phyloP scores from a whole-genome alignment of 192 early-diverging fungal species.

The Podila horticola region DNA sequence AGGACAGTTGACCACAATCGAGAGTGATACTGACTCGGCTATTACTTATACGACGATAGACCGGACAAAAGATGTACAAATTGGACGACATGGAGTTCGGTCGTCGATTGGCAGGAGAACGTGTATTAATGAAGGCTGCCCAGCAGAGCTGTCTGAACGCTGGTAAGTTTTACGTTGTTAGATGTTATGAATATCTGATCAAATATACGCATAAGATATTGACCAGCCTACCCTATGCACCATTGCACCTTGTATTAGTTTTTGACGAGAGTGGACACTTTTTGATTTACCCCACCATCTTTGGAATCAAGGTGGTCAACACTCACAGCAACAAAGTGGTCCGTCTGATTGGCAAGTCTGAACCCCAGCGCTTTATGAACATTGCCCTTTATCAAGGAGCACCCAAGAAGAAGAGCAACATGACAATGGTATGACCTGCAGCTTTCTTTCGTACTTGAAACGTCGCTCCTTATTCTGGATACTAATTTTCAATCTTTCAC shows the following conservation, averaged over 20 bases:
- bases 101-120: constrained; percentile 87
- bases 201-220: too few relatives aligned
- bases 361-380: constrained; percentile 91
- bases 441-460: constrained; percentile 1
- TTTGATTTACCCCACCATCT: constrained; percentile 90
- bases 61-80: constrained; percentile 76
- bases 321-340: constrained; percentile 86
- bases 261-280: constrained; percentile 94
- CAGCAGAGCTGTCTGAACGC: constrained; percentile 76
- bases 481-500: not conserved
- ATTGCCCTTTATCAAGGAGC: constrained; percentile 91
- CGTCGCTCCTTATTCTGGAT: not conserved
- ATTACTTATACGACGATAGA: constrained; percentile 42
- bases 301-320: constrained; percentile 97
- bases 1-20: not conserved
- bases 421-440: constrained; percentile 67
- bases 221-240: too few relatives aligned
- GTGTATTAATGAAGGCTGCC: constrained; percentile 82
- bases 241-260: constrained; percentile 43
- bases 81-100: constrained; percentile 99
- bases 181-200: too few relatives aligned
- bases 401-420: constrained; percentile 79
- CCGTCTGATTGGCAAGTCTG: constrained; percentile 88
- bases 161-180: constrained; percentile 38
- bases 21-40: not conserved